Evolutionary conservation across 2,329 filamentous ascomycete genomes (phyloP), one percentile per base, ranked within the genome.

Genomic region (Aureobasidium uvarum): DNA sequence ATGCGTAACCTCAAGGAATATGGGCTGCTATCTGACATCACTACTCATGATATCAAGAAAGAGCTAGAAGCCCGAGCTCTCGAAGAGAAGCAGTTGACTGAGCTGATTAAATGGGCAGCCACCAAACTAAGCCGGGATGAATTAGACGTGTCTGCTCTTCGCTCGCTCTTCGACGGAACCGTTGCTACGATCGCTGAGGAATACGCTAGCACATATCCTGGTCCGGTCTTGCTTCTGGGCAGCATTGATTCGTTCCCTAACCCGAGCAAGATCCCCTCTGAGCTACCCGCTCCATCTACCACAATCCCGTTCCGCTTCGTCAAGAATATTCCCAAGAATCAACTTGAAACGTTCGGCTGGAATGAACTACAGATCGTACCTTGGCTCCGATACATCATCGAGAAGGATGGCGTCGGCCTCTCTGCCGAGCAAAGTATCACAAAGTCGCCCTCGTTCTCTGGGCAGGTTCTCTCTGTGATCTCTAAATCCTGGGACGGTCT

Each of bases 401-500:
- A 88, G 65, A 87, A 86, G 16, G 81, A 85, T 11, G 82, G 85
- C 5, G 83, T 84, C 64, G 84, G 84, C 31, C 79, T 89, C 43
- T 73, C 84, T 3, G 80, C 86, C 5, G 83, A 88, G 1, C 84
- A 91, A 70, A 88, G 90, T 74, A 79, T 98, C 8, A 90, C 88
- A 0, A 84, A 83, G 63, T 89, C 87, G 0, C 77, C 90, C 25
- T 84, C 86, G 20, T 96, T 98, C 73, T 87, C 94, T 8, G 82
- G 86, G 0, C 88, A 91, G 69, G 84, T 96, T 11, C 82, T 99
- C 38, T 85, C 86, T 1, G 85, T 96, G 0, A 73, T 97, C 23
- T 96, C 94, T 1, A 97, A 94, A 74, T 88, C 89, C 69, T 99
- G 93, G 92, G 94, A 98, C 56, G 84, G 84, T n/a, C 77, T 96